phyloP scores from a whole-genome alignment of 106 monocot species.

The Phalaenopsis aphrodite region DNA sequence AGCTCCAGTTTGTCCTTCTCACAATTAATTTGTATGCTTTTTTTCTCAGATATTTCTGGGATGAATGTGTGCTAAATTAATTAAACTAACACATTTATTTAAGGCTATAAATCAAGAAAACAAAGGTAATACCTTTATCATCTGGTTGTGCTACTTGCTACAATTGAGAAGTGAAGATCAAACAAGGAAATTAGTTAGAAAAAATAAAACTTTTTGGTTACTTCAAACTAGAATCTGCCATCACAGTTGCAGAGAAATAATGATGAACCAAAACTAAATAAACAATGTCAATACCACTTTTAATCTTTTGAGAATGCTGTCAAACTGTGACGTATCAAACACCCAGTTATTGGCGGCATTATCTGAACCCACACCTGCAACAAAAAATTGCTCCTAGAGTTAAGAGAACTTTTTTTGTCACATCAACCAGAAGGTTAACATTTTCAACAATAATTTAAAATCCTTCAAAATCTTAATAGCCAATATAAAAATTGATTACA shows the following conservation, averaged over 20 bases:
- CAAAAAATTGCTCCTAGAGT: not conserved
- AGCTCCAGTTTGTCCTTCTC: slow-evolving; percentile 18
- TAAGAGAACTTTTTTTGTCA: not conserved
- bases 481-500: not conserved
- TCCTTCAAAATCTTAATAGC: not conserved
- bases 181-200: not conserved
- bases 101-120: not conserved
- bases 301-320: slow-evolving; percentile 80
- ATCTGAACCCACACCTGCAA: slow-evolving; percentile 74
- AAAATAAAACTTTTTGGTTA: not conserved
- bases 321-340: slow-evolving; percentile 95
- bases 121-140: slow-evolving; percentile 40
- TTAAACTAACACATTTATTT: slow-evolving; percentile 1
- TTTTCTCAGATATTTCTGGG: slow-evolving; percentile 21
- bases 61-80: not conserved
- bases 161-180: slow-evolving; percentile 9
- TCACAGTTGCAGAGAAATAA: not conserved
- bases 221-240: not conserved
- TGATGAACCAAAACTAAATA: not conserved
- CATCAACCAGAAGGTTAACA: not conserved
- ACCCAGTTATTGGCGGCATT: slow-evolving; percentile 68
- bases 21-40: slow-evolving; percentile 11
- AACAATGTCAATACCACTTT: slow-evolving; percentile 60
- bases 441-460: not conserved
- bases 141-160: slow-evolving; percentile 63